Percentiles rank a stretch among this genome's conserved stretches.
phyloP scores from a whole-genome alignment of 768 basidiomycete genomes.

The Chalciporus sphaerocephalus region DNA sequence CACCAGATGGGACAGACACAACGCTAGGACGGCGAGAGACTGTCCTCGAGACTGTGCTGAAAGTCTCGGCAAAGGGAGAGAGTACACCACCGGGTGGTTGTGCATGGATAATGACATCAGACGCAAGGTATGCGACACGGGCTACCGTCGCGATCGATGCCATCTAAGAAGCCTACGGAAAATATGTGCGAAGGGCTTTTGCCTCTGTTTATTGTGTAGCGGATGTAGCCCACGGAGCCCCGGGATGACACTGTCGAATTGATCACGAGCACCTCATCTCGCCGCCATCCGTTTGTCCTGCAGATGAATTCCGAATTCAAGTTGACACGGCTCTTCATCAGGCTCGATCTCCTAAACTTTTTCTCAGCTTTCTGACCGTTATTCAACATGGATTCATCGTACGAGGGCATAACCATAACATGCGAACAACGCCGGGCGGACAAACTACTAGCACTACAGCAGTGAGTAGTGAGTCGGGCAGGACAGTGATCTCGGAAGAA shows the following conservation, averaged over 20 bases:
- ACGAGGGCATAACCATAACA: too few species aligned
- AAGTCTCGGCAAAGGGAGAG: conserved; percentile 38
- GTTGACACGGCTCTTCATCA: too few species aligned
- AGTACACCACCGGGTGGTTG: conserved; percentile 39
- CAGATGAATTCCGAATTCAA: conserved; percentile 20
- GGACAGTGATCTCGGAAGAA: too few species aligned
- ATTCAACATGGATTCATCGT: too few species aligned
- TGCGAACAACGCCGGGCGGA: too few species aligned
- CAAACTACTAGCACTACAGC: too few species aligned
- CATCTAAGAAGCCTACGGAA: conserved; percentile 13
- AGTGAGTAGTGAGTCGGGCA: too few species aligned
- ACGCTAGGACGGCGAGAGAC: conserved; percentile 40
- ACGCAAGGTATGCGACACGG: conserved; percentile 67
- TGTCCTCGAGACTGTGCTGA: conserved; percentile 30
- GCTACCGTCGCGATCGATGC: conserved; percentile 44
- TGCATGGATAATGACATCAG: conserved; percentile 61
- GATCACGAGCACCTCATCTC: conserved; percentile 20
- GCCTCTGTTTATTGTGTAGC: too few species aligned
- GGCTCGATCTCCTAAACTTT: too few species aligned
- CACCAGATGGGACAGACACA: conserved; percentile 55
- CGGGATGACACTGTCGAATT: too few species aligned
- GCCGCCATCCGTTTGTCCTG: conserved; percentile 17
- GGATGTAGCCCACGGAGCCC: too few species aligned
- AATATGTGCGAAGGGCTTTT: background rate
- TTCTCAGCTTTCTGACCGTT: too few species aligned